phyloP scores from a whole-genome alignment of 1,139 yeast species.

The Geotrichum histeridarum region DNA sequence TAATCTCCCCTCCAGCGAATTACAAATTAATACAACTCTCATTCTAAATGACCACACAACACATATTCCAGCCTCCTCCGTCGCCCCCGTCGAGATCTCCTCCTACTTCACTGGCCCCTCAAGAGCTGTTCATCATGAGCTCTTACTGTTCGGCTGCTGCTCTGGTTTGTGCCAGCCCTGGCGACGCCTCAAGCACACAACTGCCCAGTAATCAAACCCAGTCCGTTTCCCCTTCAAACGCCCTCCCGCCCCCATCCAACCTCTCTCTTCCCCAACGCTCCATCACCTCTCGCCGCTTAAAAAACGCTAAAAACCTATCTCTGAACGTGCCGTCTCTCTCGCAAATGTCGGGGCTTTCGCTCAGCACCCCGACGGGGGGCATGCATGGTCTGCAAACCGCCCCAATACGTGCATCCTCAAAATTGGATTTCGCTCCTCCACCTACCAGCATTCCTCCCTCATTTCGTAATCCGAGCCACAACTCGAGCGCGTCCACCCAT shows the following conservation, averaged over 20 bases:
- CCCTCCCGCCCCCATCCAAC: constrained; percentile 13
- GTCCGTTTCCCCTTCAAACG: not conserved
- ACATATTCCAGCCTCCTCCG: constrained; percentile 1
- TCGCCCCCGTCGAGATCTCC: not conserved
- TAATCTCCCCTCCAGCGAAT: not conserved
- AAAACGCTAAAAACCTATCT: constrained; percentile 17
- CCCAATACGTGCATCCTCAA: not conserved
- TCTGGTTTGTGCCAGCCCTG: not conserved
- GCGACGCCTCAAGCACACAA: not conserved
- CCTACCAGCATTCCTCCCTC: constrained; percentile 8
- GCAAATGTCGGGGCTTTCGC: constrained; percentile 5
- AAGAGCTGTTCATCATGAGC: constrained; percentile 5
- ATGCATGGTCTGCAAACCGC: not conserved
- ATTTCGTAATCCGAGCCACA: not conserved
- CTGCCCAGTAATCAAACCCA: not conserved
- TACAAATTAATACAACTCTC: not conserved
- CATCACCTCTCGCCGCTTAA: not conserved
- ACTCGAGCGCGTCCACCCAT: not conserved
- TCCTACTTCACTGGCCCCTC: not conserved
- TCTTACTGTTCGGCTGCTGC: constrained; percentile 2
- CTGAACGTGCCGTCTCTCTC: constrained; percentile 16
- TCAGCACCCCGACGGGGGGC: constrained; percentile 7
- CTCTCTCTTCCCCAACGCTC: constrained; percentile 8
- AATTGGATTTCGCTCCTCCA: not conserved
- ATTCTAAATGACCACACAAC: not conserved